Percentiles rank a stretch among this genome's conserved stretches.
These are phyloP conservation scores for Mycena haematopus DNA, from an alignment of 768 basidiomycete genomes.

Conservation along the genomic window DNA sequence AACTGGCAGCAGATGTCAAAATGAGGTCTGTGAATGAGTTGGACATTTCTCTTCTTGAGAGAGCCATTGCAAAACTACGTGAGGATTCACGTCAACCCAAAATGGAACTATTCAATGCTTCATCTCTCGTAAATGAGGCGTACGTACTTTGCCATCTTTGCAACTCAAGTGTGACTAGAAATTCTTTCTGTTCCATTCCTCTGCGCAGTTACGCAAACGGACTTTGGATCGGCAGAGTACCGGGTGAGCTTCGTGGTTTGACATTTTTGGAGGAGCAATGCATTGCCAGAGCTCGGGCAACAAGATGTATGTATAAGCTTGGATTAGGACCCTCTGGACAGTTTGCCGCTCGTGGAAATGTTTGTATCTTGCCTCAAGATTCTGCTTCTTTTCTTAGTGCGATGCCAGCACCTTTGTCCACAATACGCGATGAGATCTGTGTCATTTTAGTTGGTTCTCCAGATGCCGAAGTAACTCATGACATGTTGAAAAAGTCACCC, in stretches of 20 bases:
- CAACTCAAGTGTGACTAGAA: constrained; percentile 12
- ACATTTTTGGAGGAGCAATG: constrained; percentile 33
- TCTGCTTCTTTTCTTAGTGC: constrained; percentile 6
- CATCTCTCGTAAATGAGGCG: constrained; percentile 6
- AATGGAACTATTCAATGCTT: constrained; percentile 5
- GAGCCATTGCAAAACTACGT: constrained; percentile 17
- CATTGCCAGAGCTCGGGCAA: constrained; percentile 23
- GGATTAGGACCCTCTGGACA: constrained; percentile 26
- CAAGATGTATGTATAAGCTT: constrained; percentile 30
- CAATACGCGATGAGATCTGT: constrained; percentile 30
- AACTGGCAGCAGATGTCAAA: neutral
- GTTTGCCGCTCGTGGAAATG: constrained; percentile 33
- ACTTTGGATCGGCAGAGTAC: constrained; percentile 29
- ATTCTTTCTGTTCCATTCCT: constrained; percentile 23
- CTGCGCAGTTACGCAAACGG: constrained; percentile 33
- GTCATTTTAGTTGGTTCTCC: constrained; percentile 33
- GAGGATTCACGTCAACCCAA: constrained; percentile 6
- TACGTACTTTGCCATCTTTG: constrained; percentile 22
- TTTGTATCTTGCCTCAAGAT: constrained; percentile 31
- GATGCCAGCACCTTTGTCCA: constrained; percentile 27
- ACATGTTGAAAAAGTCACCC: constrained; percentile 24
- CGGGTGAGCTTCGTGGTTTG: constrained; percentile 22
- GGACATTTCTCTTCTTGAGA: constrained; percentile 25
- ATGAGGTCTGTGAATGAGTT: constrained; percentile 9
- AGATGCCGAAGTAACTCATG: constrained; percentile 23